These are phyloP conservation scores for Fusarium graminum DNA, from an alignment of 2,329 filamentous ascomycete species.

Conservation along the genomic window DNA sequence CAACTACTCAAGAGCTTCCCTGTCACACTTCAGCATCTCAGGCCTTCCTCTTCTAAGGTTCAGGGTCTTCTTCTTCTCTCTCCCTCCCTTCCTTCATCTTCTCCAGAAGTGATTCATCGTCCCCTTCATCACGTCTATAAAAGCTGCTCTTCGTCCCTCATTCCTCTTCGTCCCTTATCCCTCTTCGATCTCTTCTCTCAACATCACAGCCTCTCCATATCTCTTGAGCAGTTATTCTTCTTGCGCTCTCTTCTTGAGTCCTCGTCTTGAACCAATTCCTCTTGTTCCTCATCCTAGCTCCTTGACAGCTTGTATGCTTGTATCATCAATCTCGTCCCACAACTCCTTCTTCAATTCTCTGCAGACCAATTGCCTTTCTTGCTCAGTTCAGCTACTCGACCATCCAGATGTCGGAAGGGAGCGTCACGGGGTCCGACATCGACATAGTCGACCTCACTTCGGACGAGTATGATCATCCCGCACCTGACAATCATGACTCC, in stretches of 20 bases:
- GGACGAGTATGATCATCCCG: slow-evolving; percentile 4
- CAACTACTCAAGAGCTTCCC: neutral
- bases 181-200: slow-evolving; percentile 11
- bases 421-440: neutral
- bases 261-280: neutral
- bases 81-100: neutral
- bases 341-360: neutral
- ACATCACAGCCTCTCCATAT: neutral
- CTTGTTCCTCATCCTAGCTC: neutral
- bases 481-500: neutral
- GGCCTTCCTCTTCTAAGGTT: neutral
- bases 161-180: neutral
- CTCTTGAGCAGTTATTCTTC: neutral
- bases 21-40: neutral
- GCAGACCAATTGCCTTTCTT: neutral
- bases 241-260: neutral
- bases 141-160: neutral
- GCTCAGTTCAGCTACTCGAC: neutral
- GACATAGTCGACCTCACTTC: slow-evolving; percentile 24
- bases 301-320: neutral
- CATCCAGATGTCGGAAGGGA: slow-evolving; percentile 27
- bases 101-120: slow-evolving; percentile 8
- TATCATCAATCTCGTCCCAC: neutral
- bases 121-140: neutral
- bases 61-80: neutral